Base-by-base conservation (phyloP, 495 filamentous ascomycete genomes). In the Talaromyces ruber region DNA sequence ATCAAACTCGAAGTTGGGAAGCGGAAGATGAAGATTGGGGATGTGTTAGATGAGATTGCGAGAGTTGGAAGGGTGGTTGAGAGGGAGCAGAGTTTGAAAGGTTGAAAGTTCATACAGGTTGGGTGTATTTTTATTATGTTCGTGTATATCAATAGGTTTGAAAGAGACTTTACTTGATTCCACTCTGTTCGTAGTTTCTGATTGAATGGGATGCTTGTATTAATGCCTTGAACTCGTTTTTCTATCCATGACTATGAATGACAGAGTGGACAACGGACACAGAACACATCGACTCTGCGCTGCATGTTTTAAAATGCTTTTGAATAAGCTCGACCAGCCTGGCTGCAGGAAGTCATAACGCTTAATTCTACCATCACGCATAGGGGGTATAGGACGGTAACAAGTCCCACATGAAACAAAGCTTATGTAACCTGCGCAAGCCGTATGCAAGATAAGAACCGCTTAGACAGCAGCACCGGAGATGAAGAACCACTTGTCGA, bases 401-500 rank as follows among this genome's bases (percentile, higher is more conserved):
- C 22, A 25, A 26, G 24, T 47, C 43, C 43, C 43, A 47, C 43
- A 47, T 45, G n/a, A 21, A 21, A 7, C 8, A 39, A 39, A 21
- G 43, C 43, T 47, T 5, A 9, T 47, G 21, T n/a, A 18, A 6
- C 43, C 5, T 47, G 43, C 21, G 28, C 11, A 53, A 53, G 25
- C 50, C 25, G 47, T 51, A 51, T 53, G 50, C 22, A 21, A 47
- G 18, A 9, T 47, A 21, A 39, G 0, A 21, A 47, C 43, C 1
- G 54, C 37, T 63, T 92, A 96, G 60, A 89, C 84, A 67, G 94
- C 90, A 74, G 94, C 94, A 74, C 94, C 94, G 73, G 93, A 97
- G 79, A 99, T 99, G 84, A 97, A 99, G 87, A 99, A 99, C 94
- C 95, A 99, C 84, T 99, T 99, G 85, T 99, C 94, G 71, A 97